A percentile compares a stretch with the other conserved stretches of the same genome.
Conservation (phyloP, 2,329 filamentous ascomycete species). For the Colletotrichum endophyticum region DNA sequence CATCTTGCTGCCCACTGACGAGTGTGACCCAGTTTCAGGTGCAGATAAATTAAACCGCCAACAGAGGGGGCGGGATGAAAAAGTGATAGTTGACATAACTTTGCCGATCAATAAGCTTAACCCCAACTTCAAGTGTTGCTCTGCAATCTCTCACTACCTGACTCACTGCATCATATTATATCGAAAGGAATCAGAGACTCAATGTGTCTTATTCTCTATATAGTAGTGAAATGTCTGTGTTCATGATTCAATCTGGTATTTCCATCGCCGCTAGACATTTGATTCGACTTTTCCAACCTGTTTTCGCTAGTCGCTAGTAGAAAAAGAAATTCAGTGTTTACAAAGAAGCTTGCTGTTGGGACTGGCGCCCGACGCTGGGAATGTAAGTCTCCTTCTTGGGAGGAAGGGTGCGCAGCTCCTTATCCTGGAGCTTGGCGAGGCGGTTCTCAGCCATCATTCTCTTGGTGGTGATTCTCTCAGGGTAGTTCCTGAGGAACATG, state of each 20-base stretch:
- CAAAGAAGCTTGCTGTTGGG: neutral
- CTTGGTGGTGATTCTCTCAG: slow-evolving; percentile 48
- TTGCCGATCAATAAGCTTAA: neutral
- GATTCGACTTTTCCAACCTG: neutral
- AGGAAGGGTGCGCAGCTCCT: slow-evolving; percentile 28
- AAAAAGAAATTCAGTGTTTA: neutral
- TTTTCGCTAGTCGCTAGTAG: neutral
- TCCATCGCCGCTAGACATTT: neutral
- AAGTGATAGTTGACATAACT: neutral
- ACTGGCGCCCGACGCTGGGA: neutral
- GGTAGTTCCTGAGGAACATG: slow-evolving; percentile 56
- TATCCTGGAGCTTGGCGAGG: slow-evolving; percentile 26
- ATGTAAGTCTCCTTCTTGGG: neutral
- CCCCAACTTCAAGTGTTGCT: neutral
- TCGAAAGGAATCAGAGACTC: neutral
- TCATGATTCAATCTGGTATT: neutral
- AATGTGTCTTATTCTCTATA: neutral
- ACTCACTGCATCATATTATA: neutral
- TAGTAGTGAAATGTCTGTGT: neutral
- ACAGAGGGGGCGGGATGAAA: neutral
- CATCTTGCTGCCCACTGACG: neutral
- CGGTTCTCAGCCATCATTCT: slow-evolving; percentile 37
- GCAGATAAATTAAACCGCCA: neutral
- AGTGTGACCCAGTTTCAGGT: neutral
- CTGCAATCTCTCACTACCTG: neutral